Evolutionary conservation across 202 grass and related monocot genomes (phyloP), one percentile per base, ranked within the genome.

Genomic region (Sporobolus alterniflorus): DNA sequence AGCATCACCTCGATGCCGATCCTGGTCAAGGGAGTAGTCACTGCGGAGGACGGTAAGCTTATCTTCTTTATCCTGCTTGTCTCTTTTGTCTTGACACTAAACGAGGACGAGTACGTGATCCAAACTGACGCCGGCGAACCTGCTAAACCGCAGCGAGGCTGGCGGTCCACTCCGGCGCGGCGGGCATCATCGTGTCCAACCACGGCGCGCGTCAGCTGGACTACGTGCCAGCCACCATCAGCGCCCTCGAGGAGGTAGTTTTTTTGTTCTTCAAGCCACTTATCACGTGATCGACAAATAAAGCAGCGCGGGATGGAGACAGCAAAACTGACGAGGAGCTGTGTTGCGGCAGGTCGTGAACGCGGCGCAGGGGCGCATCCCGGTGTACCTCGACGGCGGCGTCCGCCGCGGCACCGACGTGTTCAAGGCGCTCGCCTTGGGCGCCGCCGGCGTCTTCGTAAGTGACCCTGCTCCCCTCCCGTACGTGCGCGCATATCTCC

Each of bases 171-270:
- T 66, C 82, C 54, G 94, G 94, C 82, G 94, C 91, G 51, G 91
- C 94, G 24, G 94, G 94, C 34, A 97, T 97, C 75, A 97, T 97
- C 39, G 94, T 97, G 71, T 97, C 94, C 48, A 94, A 94, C 86
- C 91, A 97, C 55, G 94, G 94, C 77, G 94, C 91, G 64, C 91
- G 94, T 9, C 94, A 97, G 85, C 86, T 97, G n/a, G 94, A 97
- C 66, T 97, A 97, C 71, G 94, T 97, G 70, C 94, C 94, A 41
- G 94, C 94, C 28, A 97, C 91, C 49, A 94, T 97, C 84, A 86
- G 56, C 50, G 94, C 94, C 49, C 87, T 97, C 17, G 94, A 97
- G 66, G 94, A 97, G 94, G 93, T 85, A 39, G 36, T 39, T 39
- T 8, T 39, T 39, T 39, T 8, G 4, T 39, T 39, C 36, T n/a